Base-by-base conservation (phyloP, 805 yeast genomes). In the Candida schatavii region DNA sequence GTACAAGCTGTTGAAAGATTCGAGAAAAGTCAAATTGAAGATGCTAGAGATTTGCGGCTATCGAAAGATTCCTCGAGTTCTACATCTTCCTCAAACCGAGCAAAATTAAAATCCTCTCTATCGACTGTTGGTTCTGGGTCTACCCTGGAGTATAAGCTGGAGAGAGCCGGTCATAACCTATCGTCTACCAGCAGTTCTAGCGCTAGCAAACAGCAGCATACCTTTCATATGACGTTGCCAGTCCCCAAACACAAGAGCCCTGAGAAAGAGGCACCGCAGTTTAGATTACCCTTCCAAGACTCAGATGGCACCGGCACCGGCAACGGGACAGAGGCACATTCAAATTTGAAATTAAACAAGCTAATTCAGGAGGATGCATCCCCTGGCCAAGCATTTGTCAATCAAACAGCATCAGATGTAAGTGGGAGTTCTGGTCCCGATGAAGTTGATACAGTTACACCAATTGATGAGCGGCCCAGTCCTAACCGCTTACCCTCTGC, bases 231-330 rank as follows among this genome's bases (percentile, higher is more conserved):
- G 5, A 40, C 52, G 5, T 37, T 64, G 40, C 56, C 66, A 3
- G 36, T 56, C 2, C 56, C 61, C 6, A 28, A 40, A 21, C 35
- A 14, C 15, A 51, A 55, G 23, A 53, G 56, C 22, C 52, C 52
- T 15, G 57, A 63, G n/a, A 55, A 64, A 22, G 76, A 68, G 4
- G 64, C 72, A 1, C 85, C 85, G 2, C 74, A 66, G 37, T 85
- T 85, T 56, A 70, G 93, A 53, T 66, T 80, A 13, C 91, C 91
- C 0, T 85, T 84, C 55, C 88, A 82, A 54, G 86, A 82, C 1
- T 15, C 22, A 25, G n/a, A n/a, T n/a, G n/a, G n/a, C n/a, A 11
- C 35, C 30, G n/a, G 46, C 20, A 7, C 40, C 5, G n/a, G 7
- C 19, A 14, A 33, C 9, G 36, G 22, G 19, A 22, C 35, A 4